Percentiles rank a stretch among this genome's conserved stretches.
Conservation (phyloP, 2,329 filamentous ascomycete genomes). For the Aspergillus sp. region DNA sequence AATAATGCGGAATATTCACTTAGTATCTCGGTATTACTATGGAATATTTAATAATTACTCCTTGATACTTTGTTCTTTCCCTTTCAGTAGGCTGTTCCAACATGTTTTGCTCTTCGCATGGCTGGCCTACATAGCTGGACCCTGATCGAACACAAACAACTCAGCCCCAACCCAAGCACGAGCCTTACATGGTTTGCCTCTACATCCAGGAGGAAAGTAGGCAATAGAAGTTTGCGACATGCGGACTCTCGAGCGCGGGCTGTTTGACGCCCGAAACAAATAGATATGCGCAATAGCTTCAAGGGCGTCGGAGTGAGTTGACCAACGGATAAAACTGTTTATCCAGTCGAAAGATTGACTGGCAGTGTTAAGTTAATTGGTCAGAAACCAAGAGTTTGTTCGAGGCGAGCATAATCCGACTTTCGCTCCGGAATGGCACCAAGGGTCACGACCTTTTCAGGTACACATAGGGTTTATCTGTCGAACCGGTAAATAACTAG, state of each 20-base stretch:
- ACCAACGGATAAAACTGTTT: slow-evolving; percentile 61
- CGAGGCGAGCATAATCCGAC: background rate
- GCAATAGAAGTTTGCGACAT: slow-evolving; percentile 65
- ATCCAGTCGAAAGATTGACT: slow-evolving; percentile 40
- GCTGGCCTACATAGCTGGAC: no score
- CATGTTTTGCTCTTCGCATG: no score
- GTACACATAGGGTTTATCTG: slow-evolving; percentile 18
- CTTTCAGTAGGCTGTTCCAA: no score
- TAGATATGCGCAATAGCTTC: slow-evolving; percentile 68
- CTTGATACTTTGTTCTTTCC: background rate
- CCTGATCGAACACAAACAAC: no score
- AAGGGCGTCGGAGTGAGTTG: slow-evolving; percentile 69
- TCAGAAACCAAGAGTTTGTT: background rate
- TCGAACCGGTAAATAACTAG: slow-evolving; percentile 57
- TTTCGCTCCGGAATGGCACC: background rate
- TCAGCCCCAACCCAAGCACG: background rate
- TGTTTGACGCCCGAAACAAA: slow-evolving; percentile 54
- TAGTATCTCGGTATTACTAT: background rate
- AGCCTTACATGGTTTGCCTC: background rate
- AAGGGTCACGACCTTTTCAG: background rate
- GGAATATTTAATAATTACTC: background rate
- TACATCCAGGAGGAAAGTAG: slow-evolving; percentile 29
- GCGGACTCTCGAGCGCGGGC: slow-evolving; percentile 54
- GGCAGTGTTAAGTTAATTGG: no score
- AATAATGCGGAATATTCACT: background rate